Evolutionary conservation across 148 eudicot species (phyloP).

Genomic region (Oxyria digyna): DNA sequence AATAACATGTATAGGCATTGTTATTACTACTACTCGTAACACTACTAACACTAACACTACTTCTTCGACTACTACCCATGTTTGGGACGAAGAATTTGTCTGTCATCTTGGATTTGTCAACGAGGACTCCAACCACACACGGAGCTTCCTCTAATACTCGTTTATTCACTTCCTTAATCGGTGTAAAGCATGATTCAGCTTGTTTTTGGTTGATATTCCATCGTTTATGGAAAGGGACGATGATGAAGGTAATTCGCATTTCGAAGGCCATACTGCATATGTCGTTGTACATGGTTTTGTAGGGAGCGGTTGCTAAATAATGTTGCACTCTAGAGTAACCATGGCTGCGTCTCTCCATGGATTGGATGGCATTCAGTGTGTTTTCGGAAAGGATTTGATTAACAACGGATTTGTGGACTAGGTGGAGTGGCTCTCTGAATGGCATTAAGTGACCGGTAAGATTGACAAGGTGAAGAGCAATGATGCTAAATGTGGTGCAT

Average conservation of each 20-base stretch:
- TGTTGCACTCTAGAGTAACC: slow-evolving; percentile 9
- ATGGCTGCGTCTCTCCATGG: slow-evolving; percentile 2
- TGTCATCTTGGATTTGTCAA: slow-evolving; percentile 13
- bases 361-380: slow-evolving; percentile 8
- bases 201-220: slow-evolving; percentile 13
- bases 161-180: slow-evolving; percentile 15
- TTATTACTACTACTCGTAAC: no score
- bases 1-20: no score
- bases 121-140: slow-evolving; percentile 24
- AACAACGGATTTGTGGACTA: slow-evolving; percentile 6
- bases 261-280: slow-evolving; percentile 26
- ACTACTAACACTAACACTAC: no score
- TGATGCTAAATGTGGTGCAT: slow-evolving; percentile 8
- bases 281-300: slow-evolving; percentile 25
- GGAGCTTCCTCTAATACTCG: slow-evolving; percentile 24
- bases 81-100: no score
- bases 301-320: neutral
- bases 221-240: slow-evolving; percentile 26
- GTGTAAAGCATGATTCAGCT: slow-evolving; percentile 1
- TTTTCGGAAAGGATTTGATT: slow-evolving; percentile 7
- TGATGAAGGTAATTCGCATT: slow-evolving; percentile 19
- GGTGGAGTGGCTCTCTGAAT: slow-evolving; percentile 18
- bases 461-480: slow-evolving; percentile 22
- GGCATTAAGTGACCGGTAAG: slow-evolving; percentile 20
- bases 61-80: no score